These are phyloP conservation scores for Prunus salicina DNA, from an alignment of 306 rosid genomes.

Conservation along the genomic window DNA sequence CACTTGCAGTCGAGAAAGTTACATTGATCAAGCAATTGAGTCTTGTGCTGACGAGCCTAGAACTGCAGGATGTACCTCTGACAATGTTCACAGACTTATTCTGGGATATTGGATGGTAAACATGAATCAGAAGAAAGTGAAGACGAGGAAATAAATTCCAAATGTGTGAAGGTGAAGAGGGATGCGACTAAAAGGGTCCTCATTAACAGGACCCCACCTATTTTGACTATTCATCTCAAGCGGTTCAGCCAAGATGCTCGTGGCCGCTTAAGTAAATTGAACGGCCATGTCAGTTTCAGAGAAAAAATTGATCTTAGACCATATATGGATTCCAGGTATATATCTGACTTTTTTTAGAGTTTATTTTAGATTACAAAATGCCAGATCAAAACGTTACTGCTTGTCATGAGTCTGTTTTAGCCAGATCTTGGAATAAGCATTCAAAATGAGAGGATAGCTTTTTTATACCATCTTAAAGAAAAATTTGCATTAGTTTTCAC, in stretches of 20 bases:
- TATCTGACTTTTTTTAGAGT: conserved; percentile 8
- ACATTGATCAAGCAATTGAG: conserved; percentile 32
- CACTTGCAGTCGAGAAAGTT: conserved; percentile 42
- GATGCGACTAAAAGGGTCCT: conserved; percentile 84
- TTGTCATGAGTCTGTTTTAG: not conserved
- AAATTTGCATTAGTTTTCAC: not conserved
- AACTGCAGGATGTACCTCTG: conserved; percentile 11
- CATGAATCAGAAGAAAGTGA: conserved; percentile 29
- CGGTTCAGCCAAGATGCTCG: conserved; percentile 93
- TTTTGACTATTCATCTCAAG: conserved; percentile 87
- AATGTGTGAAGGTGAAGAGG: conserved; percentile 64
- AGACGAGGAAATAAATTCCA: conserved; percentile 43
- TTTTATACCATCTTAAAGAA: not conserved
- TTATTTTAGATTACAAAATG: conserved; percentile 12
- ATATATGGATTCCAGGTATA: conserved; percentile 82
- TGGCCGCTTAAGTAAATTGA: conserved; percentile 89
- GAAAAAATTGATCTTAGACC: conserved; percentile 80
- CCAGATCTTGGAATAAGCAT: not conserved
- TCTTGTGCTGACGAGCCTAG: conserved; percentile 26
- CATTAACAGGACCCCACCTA: conserved; percentile 71
- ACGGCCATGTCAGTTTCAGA: conserved; percentile 73
- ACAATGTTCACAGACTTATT: conserved; percentile 19
- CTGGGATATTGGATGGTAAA: conserved; percentile 28
- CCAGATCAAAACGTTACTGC: not conserved
- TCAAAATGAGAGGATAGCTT: not conserved